Base-by-base conservation (phyloP, 441 rosid species). In the Erysimum cheiri region DNA sequence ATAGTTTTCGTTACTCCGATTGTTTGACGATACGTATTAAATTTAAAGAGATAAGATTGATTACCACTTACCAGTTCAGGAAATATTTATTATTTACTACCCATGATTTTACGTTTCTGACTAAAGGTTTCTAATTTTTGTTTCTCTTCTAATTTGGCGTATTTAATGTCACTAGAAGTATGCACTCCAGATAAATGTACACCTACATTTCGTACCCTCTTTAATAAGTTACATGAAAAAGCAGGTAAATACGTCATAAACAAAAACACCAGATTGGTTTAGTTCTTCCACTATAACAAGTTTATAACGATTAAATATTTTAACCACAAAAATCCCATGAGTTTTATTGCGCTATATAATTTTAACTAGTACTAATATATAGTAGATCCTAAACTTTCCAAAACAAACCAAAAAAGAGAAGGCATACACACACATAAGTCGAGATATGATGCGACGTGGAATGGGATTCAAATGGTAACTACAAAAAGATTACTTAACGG, bases 331-430 rank as follows among this genome's bases (percentile, higher is more conserved):
- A 5, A 49, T 11, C 17, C 28, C 15, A 56, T 28, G 36, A 10
- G 52, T 49, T 49, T 70, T 60, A 70, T 70, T 60, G 33, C 52
- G 26, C 6, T 28, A 44, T 19, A 29, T 12, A 28, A 9, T 31
- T 40, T 5, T 40, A 14, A 55, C 29, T 17, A 48, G n/a, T 53
- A 37, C 5, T 53, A 13, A 48, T 49, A 64, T n/a, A 26, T 3
- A 13, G 32, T 3, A n/a, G 44, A 37, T 15, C 28, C 37, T 50
- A 50, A 13, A 6, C 5, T 6, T 62, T 32, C n/a, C 52, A 24
- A 50, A 37, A 15, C 7, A 24, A 39, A 52, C 14, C 37, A 24
- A 6, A 13, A 10, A 52, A 52, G 11, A 14, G 14, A 50, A 36
- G 15, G 29, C 28, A 24, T 54, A 22, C 11, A 8, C 48, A 8